Evolutionary conservation across 805 yeast species (phyloP).

Genomic region (Aciculoconidium aculeatum): DNA sequence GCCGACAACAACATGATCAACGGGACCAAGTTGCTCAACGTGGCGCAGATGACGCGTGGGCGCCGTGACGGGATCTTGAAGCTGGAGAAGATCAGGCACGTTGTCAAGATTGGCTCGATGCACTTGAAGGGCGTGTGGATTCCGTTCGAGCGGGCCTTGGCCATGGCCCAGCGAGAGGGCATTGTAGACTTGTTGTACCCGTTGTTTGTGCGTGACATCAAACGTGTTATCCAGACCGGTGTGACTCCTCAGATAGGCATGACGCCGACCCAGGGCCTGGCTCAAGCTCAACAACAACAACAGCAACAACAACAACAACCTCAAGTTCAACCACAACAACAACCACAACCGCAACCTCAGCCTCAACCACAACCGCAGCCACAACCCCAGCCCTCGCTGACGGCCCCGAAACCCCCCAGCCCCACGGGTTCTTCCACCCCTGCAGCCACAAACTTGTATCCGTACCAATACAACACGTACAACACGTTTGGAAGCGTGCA

Average conservation of each 20-base stretch:
- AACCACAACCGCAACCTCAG: conserved; percentile 2
- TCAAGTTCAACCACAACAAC: conserved; percentile 3
- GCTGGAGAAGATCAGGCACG: conserved; percentile 70
- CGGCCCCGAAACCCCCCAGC: no score
- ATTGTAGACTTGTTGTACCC: conserved; percentile 32
- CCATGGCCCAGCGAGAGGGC: conserved; percentile 77
- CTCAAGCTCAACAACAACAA: conserved; percentile 5
- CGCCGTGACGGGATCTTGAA: conserved; percentile 80
- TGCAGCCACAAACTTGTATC: conserved; percentile 30
- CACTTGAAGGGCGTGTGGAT: conserved; percentile 89
- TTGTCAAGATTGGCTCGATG: conserved; percentile 83
- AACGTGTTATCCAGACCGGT: conserved; percentile 44
- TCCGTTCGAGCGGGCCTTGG: conserved; percentile 76
- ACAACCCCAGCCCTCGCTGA: conserved; percentile 8
- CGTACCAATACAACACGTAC: conserved; percentile 9
- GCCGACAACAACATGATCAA: conserved; percentile 83
- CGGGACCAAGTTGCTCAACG: conserved; percentile 78
- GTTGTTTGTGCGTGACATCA: conserved; percentile 59
- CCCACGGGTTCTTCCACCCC: not conserved
- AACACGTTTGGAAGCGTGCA: conserved; percentile 6
- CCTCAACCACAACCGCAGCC: conserved; percentile 8
- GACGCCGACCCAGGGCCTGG: conserved; percentile 3
- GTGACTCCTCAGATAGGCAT: conserved; percentile 28
- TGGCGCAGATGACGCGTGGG: conserved; percentile 84
- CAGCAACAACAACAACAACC: conserved; percentile 7